Base-by-base conservation (phyloP, 2,329 filamentous ascomycete genomes). In the Cladosporium austrohemisphaericum region DNA sequence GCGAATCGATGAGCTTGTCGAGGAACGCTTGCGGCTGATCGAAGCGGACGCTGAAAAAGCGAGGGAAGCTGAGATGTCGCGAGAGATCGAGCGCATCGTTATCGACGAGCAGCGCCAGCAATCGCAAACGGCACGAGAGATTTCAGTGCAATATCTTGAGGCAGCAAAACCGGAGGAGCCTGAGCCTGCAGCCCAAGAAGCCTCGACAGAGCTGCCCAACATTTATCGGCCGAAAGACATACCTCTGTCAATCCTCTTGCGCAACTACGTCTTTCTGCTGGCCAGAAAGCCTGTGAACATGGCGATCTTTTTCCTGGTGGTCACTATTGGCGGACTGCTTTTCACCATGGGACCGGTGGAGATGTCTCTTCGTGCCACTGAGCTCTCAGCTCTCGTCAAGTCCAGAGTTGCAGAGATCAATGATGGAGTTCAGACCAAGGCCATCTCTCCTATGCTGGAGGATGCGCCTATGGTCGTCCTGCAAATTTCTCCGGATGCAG, bases 221-320 rank as follows among this genome's bases (percentile, higher is more conserved):
- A 58, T 65, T 3, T 67, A 65, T 41, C 53, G 49, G 9, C 55
- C 57, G 0, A 59, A 62, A 13, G 70, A 81, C 13, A 70, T 81
- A 16, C 77, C 77, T 2, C 65, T 83, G 1, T 66, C 70, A 13
- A 73, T 73, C 0, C 65, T 81, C 11, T 52, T 81, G 36, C 67
- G 70, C 51, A 80, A 80, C 58, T 81, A 80, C 56, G 50, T 80
- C 14, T 66, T 72, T 19, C 64, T 79, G 1, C 64, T 80, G 16
- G 68, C 75, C 2, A 70, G 70, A 36, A 80, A 83, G 55, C 69
- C 69, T 37, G 71, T 75, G 29, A 83, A 82, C 57, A 64, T 79
- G 9, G 65, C 71, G 14, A 73, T 81, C 26, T 62, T 71, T 7
- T 51, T 76, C 4, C 64, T 81, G 3, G 68, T 52, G 2, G 35